Evolutionary conservation across 2,329 filamentous ascomycete species (phyloP).

Genomic region (Fusarium foetens): DNA sequence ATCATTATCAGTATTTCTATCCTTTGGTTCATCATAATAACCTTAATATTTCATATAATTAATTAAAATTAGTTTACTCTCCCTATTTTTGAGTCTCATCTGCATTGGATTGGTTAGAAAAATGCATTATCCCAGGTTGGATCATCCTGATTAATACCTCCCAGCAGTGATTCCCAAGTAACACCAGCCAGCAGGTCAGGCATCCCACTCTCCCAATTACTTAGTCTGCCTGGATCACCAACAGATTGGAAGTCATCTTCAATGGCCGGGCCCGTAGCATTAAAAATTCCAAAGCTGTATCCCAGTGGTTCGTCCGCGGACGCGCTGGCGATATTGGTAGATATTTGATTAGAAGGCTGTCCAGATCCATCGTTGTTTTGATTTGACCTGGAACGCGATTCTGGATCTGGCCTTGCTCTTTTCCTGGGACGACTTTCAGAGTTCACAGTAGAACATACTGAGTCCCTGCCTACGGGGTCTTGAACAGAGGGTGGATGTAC

Average conservation of each 20-base stretch:
- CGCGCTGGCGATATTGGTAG: neutral
- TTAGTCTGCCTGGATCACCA: neutral
- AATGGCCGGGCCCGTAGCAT: neutral
- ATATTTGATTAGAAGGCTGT: neutral
- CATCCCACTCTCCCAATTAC: neutral
- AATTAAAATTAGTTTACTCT: too few species aligned
- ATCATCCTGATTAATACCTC: neutral
- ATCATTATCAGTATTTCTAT: too few species aligned
- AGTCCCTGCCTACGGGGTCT: too few species aligned
- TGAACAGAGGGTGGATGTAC: too few species aligned
- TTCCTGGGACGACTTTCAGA: neutral
- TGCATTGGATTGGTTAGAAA: neutral
- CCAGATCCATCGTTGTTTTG: too few species aligned
- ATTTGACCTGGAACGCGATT: neutral
- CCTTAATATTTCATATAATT: too few species aligned
- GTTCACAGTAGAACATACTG: neutral
- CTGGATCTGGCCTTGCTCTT: neutral
- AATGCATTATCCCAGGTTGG: neutral
- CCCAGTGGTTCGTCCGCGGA: neutral
- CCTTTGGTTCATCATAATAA: too few species aligned
- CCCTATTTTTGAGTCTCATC: neutral
- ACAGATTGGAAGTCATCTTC: fast-evolving
- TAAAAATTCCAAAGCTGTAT: too few species aligned
- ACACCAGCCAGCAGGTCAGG: neutral
- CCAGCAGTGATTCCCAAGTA: neutral